These are phyloP conservation scores for Clonostachys rosea DNA, from an alignment of 2,329 filamentous ascomycete genomes.

Conservation along the genomic window DNA sequence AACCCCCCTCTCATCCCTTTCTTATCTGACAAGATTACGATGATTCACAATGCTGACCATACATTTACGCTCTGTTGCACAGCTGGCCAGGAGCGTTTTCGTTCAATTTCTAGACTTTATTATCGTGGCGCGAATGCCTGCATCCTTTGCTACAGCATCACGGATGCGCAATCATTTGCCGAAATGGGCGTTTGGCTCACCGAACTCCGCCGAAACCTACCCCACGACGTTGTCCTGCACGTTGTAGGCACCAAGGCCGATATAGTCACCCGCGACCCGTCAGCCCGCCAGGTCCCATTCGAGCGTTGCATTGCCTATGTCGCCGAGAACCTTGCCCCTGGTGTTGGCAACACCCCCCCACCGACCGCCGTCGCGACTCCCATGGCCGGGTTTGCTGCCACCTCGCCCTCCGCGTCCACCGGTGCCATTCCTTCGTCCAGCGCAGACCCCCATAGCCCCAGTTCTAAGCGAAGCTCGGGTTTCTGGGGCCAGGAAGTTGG, in stretches of 20 bases:
- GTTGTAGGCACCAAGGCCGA: constrained; percentile 95
- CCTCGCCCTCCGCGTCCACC: constrained; percentile 2
- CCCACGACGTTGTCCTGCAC: constrained; percentile 77
- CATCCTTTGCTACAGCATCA: constrained; percentile 93
- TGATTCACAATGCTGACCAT: neutral
- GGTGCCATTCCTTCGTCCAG: constrained; percentile 8
- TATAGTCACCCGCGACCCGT: constrained; percentile 80
- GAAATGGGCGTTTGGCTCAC: constrained; percentile 92
- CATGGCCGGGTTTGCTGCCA: constrained; percentile 11
- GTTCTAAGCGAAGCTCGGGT: constrained; percentile 63
- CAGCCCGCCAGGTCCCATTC: constrained; percentile 79
- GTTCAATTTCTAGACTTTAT: constrained; percentile 90
- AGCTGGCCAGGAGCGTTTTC: constrained; percentile 90
- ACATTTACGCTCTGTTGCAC: constrained; percentile 3
- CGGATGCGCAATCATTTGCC: constrained; percentile 75
- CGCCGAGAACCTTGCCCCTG: constrained; percentile 81
- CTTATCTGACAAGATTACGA: neutral
- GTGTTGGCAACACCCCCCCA: constrained; percentile 61
- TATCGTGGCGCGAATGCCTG: constrained; percentile 94
- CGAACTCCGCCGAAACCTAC: constrained; percentile 77
- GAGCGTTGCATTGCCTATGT: constrained; percentile 95
- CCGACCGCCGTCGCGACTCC: constrained; percentile 47
- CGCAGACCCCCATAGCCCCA: constrained; percentile 53
- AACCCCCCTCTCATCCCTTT: neutral
- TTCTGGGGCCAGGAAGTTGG: constrained; percentile 92